Evolutionary conservation across 305 asterid species (phyloP).

Genomic region (Solanum hybrid): DNA sequence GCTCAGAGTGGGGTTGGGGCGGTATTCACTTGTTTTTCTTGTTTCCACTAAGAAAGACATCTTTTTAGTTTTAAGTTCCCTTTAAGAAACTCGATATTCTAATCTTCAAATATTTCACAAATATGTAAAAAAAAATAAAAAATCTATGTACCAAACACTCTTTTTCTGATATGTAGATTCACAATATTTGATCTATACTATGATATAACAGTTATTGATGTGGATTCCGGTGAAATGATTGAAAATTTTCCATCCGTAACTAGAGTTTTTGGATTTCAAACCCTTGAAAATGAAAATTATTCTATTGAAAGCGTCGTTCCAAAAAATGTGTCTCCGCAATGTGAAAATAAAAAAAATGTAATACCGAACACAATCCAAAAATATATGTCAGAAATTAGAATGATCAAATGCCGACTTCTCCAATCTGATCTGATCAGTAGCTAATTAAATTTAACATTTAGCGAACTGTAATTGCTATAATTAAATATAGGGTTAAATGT

Average conservation of each 20-base stretch:
- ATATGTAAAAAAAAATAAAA: neutral
- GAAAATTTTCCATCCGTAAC: neutral
- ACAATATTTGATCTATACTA: neutral
- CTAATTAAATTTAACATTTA: neutral
- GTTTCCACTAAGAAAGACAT: neutral
- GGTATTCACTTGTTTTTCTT: neutral
- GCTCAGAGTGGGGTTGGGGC: neutral
- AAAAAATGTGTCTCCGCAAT: neutral
- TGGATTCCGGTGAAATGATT: neutral
- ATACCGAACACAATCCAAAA: neutral
- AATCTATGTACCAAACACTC: neutral
- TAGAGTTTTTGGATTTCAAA: neutral
- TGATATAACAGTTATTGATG: neutral
- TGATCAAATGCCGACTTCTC: neutral
- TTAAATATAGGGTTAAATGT: neutral
- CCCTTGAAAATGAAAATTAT: neutral
- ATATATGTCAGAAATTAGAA: neutral
- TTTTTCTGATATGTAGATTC: neutral
- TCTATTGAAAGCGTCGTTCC: neutral
- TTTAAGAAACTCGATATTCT: neutral
- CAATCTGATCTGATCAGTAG: neutral
- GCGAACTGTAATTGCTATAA: neutral
- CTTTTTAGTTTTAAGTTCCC: neutral
- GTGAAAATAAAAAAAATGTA: neutral
- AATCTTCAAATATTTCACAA: neutral